phyloP scores from a whole-genome alignment of 129 eudicot species.

The Chrysanthemum makinoi region DNA sequence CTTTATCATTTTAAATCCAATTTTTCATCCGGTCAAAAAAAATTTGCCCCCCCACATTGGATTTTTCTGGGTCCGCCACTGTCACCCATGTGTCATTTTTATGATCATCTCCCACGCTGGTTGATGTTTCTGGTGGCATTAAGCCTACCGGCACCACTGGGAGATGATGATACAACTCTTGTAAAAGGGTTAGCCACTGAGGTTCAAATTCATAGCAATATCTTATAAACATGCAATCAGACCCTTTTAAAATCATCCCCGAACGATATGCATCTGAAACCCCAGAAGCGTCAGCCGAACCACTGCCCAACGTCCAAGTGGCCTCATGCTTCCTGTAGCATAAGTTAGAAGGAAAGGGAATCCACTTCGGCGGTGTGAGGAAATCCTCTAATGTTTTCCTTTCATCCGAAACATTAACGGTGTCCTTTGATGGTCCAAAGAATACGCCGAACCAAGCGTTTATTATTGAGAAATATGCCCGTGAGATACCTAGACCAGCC shows the following conservation, averaged over 20 bases:
- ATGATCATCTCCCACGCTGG: neutral
- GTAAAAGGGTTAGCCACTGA: constrained; percentile 37
- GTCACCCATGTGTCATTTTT: constrained; percentile 28
- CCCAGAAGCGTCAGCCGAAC: constrained; percentile 15
- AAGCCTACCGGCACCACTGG: constrained; percentile 47
- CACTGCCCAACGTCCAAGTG: constrained; percentile 4
- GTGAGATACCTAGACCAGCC: constrained; percentile 25
- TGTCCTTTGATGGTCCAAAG: constrained; percentile 15
- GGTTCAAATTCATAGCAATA: constrained; percentile 42
- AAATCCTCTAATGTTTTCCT: constrained; percentile 31
- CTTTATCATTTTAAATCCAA: too few species aligned
- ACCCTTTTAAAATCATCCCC: constrained; percentile 13
- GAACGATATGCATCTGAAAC: constrained; percentile 27
- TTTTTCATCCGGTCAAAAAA: too few species aligned
- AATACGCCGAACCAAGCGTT: constrained; percentile 31
- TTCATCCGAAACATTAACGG: constrained; percentile 22
- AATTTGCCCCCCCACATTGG: too few species aligned
- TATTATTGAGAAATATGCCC: constrained; percentile 18
- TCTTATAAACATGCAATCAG: constrained; percentile 25
- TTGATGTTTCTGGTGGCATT: constrained; percentile 30
- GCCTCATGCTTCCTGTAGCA: constrained; percentile 32
- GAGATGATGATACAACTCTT: constrained; percentile 32
- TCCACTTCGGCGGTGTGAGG: constrained; percentile 35
- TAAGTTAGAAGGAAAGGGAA: constrained; percentile 33
- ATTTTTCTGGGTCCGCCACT: too few species aligned